Percentiles rank a stretch among this genome's conserved stretches.
These are phyloP conservation scores for Dactylonectria macrodidyma DNA, from an alignment of 2,329 filamentous ascomycete species.

Conservation along the genomic window DNA sequence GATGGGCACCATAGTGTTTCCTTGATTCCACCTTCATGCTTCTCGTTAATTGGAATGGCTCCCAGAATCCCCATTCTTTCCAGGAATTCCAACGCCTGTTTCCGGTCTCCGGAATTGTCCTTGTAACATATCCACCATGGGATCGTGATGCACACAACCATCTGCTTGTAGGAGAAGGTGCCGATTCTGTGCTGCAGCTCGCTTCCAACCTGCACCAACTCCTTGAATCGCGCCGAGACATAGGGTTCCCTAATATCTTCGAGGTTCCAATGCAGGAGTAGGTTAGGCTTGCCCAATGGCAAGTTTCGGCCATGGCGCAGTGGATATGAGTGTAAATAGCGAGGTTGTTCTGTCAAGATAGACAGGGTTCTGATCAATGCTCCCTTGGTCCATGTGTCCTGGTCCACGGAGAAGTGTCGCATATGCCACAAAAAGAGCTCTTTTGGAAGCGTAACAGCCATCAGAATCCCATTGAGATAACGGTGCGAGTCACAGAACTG, in stretches of 20 bases:
- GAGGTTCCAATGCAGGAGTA: constrained; percentile 28
- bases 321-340: constrained; percentile 27
- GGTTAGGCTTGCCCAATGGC: constrained; percentile 3
- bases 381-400: constrained; percentile 27
- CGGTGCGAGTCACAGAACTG: constrained; percentile 18
- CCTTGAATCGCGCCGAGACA: constrained; percentile 26
- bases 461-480: constrained; percentile 27
- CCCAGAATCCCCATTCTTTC: constrained; percentile 25
- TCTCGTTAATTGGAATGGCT: constrained; percentile 23
- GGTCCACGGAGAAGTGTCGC: constrained; percentile 19
- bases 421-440: constrained; percentile 25
- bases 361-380: constrained; percentile 26
- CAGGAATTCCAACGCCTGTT: constrained; percentile 20
- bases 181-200: constrained; percentile 21
- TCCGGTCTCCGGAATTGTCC: constrained; percentile 16
- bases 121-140: constrained; percentile 24
- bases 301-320: constrained; percentile 24
- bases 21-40: neutral
- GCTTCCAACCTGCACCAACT: constrained; percentile 19
- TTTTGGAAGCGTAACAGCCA: constrained; percentile 22
- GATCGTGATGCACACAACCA: constrained; percentile 30
- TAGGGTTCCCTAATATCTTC: constrained; percentile 11
- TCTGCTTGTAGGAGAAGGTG: constrained; percentile 29
- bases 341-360: constrained; percentile 27
- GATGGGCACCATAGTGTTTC: constrained; percentile 29